Conservation (phyloP, 2,329 filamentous ascomycete species). For the Aotearoamyces nothofagi region DNA sequence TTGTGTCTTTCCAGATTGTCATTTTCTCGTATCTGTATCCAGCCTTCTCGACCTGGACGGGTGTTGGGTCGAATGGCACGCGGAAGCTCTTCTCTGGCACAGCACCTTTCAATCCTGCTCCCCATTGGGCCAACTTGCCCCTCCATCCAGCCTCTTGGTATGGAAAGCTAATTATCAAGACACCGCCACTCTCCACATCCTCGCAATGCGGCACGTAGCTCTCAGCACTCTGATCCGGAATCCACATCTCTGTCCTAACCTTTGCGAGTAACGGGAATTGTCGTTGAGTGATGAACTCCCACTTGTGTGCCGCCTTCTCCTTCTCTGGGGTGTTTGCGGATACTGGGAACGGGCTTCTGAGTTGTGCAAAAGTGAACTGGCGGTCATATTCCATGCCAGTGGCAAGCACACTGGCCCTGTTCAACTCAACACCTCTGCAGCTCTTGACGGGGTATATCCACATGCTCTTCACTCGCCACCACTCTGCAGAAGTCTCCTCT, state of each 20-base stretch:
- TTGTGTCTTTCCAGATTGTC: conserved; percentile 46
- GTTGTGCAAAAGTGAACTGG: conserved; percentile 68
- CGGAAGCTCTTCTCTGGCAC: conserved; percentile 47
- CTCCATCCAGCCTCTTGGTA: conserved; percentile 34
- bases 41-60: conserved; percentile 37
- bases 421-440: conserved; percentile 62
- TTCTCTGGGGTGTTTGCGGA: conserved; percentile 20
- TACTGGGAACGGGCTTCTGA: conserved; percentile 32
- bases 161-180: conserved; percentile 53
- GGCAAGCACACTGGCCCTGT: conserved; percentile 44
- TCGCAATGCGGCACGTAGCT: conserved; percentile 31
- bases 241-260: conserved; percentile 52
- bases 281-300: conserved; percentile 59
- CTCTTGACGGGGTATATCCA: conserved; percentile 76
- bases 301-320: conserved; percentile 31
- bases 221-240: conserved; percentile 44
- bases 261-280: conserved; percentile 57
- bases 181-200: conserved; percentile 37
- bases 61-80: conserved; percentile 47
- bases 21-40: conserved; percentile 47
- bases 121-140: conserved; percentile 28
- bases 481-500: conserved; percentile 20
- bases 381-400: conserved; percentile 68
- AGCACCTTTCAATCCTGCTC: conserved; percentile 34
- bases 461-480: conserved; percentile 47